Base-by-base conservation (phyloP, 345 rosid genomes). In the Dipteronia dyeriana region DNA sequence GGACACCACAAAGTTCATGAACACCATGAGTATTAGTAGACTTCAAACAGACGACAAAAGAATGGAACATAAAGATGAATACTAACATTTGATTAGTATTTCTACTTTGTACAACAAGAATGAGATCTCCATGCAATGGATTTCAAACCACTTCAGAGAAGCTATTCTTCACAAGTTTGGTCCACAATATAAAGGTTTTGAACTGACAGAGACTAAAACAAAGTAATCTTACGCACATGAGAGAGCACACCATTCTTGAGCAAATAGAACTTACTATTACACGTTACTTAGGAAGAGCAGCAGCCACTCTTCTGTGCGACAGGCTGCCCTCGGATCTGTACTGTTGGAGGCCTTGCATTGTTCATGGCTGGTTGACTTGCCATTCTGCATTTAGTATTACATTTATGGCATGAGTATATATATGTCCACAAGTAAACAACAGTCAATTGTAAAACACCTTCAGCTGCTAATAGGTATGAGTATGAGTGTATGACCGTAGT, bases 271-370 rank as follows among this genome's bases (percentile, higher is more conserved):
- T 69, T 71, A 34, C 62, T 61, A 38, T 64, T 9, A 14, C 65
- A 31, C 68, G 2, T 6, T 68, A 59, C 75, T 79, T 78, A 91
- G 49, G 90, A 85, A 47, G 97, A 88, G 86, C 96, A 90, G 87
- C 96, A 91, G 51, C 94, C 92, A 53, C 81, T 80, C 80, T 86
- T 90, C 83, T 91, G 89, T 70, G 83, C 82, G 26, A 91, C 87
- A 61, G 94, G 94, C 85, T 91, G 92, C 59, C 96, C 96, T 69
- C 85, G 83, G 79, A 91, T 85, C 82, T 91, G 87, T 81, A 91
- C 94, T 0, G 92, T 87, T 25, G 92, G 90, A 20, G 91, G 90
- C 72, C 86, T 90, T 74, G 91, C 89, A 38, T 81, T 88, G 88
- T 81, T 86, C 87, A 75, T 81, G 66, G 91, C 83, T 29, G 96